Percentiles rank a stretch among this genome's conserved stretches.
Conservation (phyloP, 2,329 filamentous ascomycete genomes). For the Chrysosporium queenslandicum region DNA sequence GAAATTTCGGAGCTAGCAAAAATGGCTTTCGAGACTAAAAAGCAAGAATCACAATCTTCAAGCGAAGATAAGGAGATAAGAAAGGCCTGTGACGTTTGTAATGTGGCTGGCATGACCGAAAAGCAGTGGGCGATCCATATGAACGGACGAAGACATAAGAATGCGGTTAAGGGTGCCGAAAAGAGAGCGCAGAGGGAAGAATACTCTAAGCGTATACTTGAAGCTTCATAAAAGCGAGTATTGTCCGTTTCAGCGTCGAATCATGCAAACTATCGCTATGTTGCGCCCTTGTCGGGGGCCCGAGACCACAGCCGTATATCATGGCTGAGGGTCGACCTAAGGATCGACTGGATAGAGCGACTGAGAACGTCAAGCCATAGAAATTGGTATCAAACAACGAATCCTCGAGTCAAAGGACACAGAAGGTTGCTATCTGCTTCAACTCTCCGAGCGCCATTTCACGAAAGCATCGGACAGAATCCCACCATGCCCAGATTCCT, state of each 20-base stretch:
- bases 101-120: constrained; percentile 39
- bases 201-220: constrained; percentile 24
- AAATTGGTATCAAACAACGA: background rate
- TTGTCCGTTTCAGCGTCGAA: background rate
- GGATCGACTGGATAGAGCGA: too few species aligned
- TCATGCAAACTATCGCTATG: background rate
- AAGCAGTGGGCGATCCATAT: constrained; percentile 45
- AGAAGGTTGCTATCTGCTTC: background rate
- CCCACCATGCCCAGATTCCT: constrained; percentile 63
- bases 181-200: constrained; percentile 26
- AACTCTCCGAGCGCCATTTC: constrained; percentile 49
- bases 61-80: constrained; percentile 42
- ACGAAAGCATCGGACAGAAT: constrained; percentile 71
- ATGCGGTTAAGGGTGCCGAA: constrained; percentile 34
- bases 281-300: too few species aligned
- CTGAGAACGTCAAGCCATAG: too few species aligned
- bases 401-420: background rate
- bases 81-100: constrained; percentile 58
- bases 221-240: constrained; percentile 10
- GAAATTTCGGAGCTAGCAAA: constrained; percentile 50
- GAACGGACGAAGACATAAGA: constrained; percentile 49
- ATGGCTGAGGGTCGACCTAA: too few species aligned
- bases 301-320: too few species aligned
- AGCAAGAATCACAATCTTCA: constrained; percentile 39
- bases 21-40: constrained; percentile 48